Evolutionary conservation across 2,329 filamentous ascomycete species (phyloP).

Genomic region (Nakataea oryzae): DNA sequence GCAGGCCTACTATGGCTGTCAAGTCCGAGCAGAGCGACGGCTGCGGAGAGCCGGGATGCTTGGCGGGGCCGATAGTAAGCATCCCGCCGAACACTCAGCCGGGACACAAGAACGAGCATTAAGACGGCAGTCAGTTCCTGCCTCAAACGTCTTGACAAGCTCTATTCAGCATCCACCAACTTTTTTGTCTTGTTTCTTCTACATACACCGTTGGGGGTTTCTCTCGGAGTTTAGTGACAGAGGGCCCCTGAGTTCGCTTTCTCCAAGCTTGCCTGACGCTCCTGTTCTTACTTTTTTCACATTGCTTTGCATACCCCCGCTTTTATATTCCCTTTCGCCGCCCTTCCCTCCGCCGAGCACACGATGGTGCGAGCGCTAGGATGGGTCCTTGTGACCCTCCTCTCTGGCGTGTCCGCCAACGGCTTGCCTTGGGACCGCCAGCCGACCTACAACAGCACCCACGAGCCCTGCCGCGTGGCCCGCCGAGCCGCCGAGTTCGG

Average conservation of each 20-base stretch:
- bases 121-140: background rate
- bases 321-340: background rate
- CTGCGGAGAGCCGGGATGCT: background rate
- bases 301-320: too few species aligned
- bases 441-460: background rate
- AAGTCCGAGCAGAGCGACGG: background rate
- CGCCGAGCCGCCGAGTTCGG: background rate
- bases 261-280: background rate
- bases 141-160: background rate
- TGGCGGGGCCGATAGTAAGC: background rate
- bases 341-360: background rate
- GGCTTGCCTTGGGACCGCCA: background rate
- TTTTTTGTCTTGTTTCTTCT: background rate
- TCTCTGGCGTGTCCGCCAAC: background rate
- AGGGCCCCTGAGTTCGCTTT: background rate
- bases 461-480: constrained; percentile 7
- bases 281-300: background rate
- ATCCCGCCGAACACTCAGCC: background rate
- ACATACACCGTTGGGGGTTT: background rate
- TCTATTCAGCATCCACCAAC: background rate
- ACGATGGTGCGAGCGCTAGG: background rate
- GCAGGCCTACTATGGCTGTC: background rate
- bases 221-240: background rate
- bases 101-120: background rate
- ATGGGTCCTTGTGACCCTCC: background rate